Evolutionary conservation across 2,329 filamentous ascomycete genomes (phyloP), one percentile per base, ranked within the genome.

Genomic region (Scleromitrula shiraiana): DNA sequence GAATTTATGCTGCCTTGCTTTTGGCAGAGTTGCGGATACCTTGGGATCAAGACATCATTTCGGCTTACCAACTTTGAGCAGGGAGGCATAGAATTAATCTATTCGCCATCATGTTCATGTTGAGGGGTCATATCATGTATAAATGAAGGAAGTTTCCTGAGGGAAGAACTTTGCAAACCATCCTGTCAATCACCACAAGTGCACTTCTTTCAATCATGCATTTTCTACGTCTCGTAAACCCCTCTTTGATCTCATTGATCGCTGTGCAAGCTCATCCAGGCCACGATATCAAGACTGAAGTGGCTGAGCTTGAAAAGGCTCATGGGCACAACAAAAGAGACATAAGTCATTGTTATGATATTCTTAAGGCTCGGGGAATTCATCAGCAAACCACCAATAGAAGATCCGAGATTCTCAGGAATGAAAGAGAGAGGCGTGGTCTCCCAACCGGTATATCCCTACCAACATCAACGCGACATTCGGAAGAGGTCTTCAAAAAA

Each of bases 401-500:
- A 32, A 46, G 49, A 15, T 30, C 42, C 46, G 49, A 50, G 12
- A 51, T 48, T 10, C 24, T 49, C 14, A 43, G 36, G 17, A 41
- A 27, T 12, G 37, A 48, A n/a, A 39, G 49, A 35, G 37, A 33
- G 24, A 53, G 49, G 41, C 45, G 51, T 12, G 49, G 45, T 22
- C 36, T 53, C 24, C 20, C 41, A 4, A 44, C 41, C 26, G 36
- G 51, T 51, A 48, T 22, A 17, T 17, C 12, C 12, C 26, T 29
- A 48, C 50, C 47, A 69, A 69, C 55, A 52, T 70, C 17, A 55
- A 71, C 57, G 59, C 59, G 17, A 71, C 68, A 14, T 70, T 63
- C 53, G 63, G 67, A 9, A 67, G 70, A 23, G 70, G 69, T 10
- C 57, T 72, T 37, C 67, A 70, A 49, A 53, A 61, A 32, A 71